Evolutionary conservation across 2,329 filamentous ascomycete species (phyloP).

Genomic region (Escovopsis sp.): DNA sequence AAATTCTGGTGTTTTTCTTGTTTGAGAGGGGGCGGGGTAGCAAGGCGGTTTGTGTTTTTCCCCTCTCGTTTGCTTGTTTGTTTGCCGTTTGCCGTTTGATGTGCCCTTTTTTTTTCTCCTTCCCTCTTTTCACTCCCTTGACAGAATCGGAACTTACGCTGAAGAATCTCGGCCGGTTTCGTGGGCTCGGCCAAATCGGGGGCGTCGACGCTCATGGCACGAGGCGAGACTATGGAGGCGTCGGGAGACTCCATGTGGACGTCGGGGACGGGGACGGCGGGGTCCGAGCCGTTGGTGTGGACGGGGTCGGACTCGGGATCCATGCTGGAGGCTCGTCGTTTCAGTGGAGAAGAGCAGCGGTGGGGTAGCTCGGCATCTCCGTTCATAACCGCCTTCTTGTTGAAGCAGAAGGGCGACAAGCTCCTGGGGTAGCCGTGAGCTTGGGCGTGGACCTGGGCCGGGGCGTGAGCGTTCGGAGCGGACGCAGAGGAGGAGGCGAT

Average conservation of each 20-base stretch:
- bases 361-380: slow-evolving; percentile 41
- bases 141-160: slow-evolving; percentile 15
- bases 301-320: slow-evolving; percentile 29
- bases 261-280: too few relatives aligned
- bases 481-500: too few relatives aligned
- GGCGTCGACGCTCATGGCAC: slow-evolving; percentile 27
- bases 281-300: slow-evolving; percentile 18
- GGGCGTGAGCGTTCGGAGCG: too few relatives aligned
- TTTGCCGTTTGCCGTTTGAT: too few relatives aligned
- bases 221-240: slow-evolving; percentile 11
- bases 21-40: too few relatives aligned
- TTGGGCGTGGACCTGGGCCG: too few relatives aligned
- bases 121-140: too few relatives aligned
- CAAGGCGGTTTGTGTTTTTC: too few relatives aligned
- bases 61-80: too few relatives aligned
- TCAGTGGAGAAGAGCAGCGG: slow-evolving; percentile 48
- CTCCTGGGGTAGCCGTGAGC: slow-evolving; percentile 26
- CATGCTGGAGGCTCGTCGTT: slow-evolving; percentile 48
- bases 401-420: slow-evolving; percentile 36
- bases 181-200: slow-evolving; percentile 14
- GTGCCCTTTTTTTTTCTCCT: too few relatives aligned
- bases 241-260: slow-evolving; percentile 4
- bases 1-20: too few relatives aligned
- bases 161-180: slow-evolving; percentile 7
- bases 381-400: slow-evolving; percentile 42